phyloP scores from a whole-genome alignment of 345 rosid species.

The Bruguiera gymnorhiza region DNA sequence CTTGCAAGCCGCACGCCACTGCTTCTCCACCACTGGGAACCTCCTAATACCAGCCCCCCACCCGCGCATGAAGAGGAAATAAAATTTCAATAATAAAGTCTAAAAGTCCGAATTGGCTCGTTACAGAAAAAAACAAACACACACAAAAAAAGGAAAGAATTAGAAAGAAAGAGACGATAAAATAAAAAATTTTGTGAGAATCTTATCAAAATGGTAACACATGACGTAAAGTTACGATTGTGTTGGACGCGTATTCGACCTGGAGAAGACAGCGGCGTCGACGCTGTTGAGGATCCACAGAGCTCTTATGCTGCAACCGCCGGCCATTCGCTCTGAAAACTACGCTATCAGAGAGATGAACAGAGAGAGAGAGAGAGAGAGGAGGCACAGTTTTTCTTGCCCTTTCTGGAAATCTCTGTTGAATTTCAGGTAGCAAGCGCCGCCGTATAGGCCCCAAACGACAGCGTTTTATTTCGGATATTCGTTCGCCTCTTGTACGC shows the following conservation, averaged over 20 bases:
- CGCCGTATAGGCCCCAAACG: too few relatives aligned
- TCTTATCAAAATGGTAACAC: neutral
- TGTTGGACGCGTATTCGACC: slow-evolving; percentile 31
- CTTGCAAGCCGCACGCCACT: slow-evolving; percentile 64
- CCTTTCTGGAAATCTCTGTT: too few relatives aligned
- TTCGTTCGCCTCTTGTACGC: too few relatives aligned
- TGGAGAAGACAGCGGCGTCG: slow-evolving; percentile 76
- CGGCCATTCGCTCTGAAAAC: slow-evolving; percentile 31
- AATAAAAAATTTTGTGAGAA: too few relatives aligned
- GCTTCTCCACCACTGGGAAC: slow-evolving; percentile 85
- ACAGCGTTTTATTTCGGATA: too few relatives aligned
- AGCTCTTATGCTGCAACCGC: slow-evolving; percentile 78
- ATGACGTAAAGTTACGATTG: too few relatives aligned
- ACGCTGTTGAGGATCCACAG: slow-evolving; percentile 81
- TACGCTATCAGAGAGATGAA: too few relatives aligned
- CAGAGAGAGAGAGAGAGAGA: too few relatives aligned
- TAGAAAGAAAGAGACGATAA: neutral
- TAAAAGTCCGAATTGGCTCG: neutral
- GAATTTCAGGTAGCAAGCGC: too few relatives aligned
- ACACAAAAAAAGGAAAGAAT: neutral
- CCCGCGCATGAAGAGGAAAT: neutral
- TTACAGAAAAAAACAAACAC: neutral
- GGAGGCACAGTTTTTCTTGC: too few relatives aligned
- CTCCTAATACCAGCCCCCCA: slow-evolving; percentile 37
- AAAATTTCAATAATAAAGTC: neutral